Base-by-base conservation (phyloP, 306 rosid genomes). In the Rosa chinensis region DNA sequence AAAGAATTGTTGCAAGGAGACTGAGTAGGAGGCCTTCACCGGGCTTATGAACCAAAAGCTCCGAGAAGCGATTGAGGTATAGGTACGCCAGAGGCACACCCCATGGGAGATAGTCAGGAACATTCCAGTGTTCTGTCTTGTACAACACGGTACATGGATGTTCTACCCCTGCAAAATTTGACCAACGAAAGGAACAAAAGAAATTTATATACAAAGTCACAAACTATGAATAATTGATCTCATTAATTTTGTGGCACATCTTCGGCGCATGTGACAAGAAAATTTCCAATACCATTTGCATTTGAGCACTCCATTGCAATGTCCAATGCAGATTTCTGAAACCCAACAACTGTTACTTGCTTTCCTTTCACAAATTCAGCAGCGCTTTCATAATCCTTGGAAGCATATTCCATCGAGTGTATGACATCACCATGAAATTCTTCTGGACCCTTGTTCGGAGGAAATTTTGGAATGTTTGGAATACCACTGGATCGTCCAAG, bases 391-490 rank as follows among this genome's bases (percentile, higher is more conserved):
- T 48, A 10, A 72, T 92, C 93, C 94, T 86, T 77, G 66, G 89
- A 79, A 5, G 94, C 49, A 37, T 83, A 90, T 0, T 87, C 86
- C 81, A 73, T 78, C 11, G 86, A 88, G 82, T 92, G 97, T 17
- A 87, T 83, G 32, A 90, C 94, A 62, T 78, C 44, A 32, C 94
- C 90, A 18, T 63, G 50, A 28, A 92, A 90, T 2, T 58, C 81
- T 72, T 92, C 82, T 25, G 90, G 94, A 0, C 95, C 97, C 10
- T 47, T 70, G 55, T 87, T 83, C 37, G 76, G 78, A 53, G 92
- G 95, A 55, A 92, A 92, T 62, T 87, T 80, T 6, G 95, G 97
- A 45, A 92, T 84, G 76, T 90, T 82, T 18, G 97, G 97, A 53
- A 90, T 79, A 12, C 85, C 95, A 71, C 93, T 89, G 83, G 90